phyloP scores from a whole-genome alignment of 2,329 filamentous ascomycete species.

The Sporothrix pseudoabietina region DNA sequence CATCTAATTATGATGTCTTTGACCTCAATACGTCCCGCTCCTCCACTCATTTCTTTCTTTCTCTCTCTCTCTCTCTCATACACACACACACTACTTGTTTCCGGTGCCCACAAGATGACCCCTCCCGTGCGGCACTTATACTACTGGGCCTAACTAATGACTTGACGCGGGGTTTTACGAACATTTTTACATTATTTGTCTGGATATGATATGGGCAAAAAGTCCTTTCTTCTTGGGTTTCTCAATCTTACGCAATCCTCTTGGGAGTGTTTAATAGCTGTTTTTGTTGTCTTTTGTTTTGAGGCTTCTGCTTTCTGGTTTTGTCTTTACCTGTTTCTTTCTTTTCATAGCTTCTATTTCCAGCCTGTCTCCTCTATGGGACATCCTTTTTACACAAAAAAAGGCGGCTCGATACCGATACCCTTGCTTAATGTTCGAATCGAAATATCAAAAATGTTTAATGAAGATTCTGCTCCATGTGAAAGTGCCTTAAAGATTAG shows the following conservation, averaged over 20 bases:
- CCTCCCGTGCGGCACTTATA: constrained; percentile 17
- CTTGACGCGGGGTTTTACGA: constrained; percentile 25
- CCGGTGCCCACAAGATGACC: neutral
- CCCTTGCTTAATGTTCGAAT: constrained; percentile 24
- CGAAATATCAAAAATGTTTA: neutral
- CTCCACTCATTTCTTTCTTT: neutral
- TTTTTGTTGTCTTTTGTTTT: constrained; percentile 8
- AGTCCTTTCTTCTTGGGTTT: neutral
- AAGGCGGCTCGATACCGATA: constrained; percentile 32
- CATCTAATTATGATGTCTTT: neutral
- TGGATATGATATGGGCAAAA: constrained; percentile 17
- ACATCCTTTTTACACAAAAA: neutral
- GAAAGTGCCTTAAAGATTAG: neutral
- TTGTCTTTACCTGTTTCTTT: constrained; percentile 14
- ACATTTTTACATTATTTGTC: constrained; percentile 12
- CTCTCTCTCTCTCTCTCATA: neutral
- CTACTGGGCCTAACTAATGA: constrained; percentile 29
- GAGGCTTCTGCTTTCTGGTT: constrained; percentile 10
- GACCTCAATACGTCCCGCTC: neutral
- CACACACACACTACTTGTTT: neutral
- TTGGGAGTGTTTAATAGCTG: constrained; percentile 24
- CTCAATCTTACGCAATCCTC: neutral
- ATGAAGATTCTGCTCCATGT: neutral
- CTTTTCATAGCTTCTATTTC: constrained; percentile 26
- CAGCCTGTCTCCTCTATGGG: neutral